phyloP scores from a whole-genome alignment of 495 filamentous ascomycete species.

The Penicillium desertorum region DNA sequence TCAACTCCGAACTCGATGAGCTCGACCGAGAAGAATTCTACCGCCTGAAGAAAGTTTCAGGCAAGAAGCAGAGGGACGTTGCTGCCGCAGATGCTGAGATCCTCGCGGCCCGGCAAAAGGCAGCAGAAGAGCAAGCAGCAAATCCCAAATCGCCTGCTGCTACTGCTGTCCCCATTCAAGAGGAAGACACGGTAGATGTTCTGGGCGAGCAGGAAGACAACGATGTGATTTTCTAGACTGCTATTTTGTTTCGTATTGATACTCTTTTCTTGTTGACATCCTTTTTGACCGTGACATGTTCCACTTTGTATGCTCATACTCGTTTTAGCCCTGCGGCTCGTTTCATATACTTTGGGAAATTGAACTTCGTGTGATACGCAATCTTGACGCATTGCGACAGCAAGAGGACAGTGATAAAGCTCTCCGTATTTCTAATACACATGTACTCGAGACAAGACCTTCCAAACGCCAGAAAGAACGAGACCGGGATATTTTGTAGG shows the following conservation, averaged over 20 bases:
- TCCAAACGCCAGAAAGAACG: conserved; percentile 39
- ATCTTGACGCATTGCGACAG: conserved; percentile 6
- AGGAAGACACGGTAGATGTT: conserved; percentile 59
- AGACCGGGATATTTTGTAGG: conserved; percentile 22
- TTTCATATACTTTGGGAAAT: conserved; percentile 14
- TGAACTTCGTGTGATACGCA: conserved; percentile 13
- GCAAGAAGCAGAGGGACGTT: conserved; percentile 85
- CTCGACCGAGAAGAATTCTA: conserved; percentile 98
- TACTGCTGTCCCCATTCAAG: conserved; percentile 18
- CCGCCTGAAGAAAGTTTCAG: conserved; percentile 95
- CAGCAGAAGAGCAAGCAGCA: conserved; percentile 38
- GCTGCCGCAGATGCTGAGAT: conserved; percentile 74
- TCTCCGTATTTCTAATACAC: conserved; percentile 26
- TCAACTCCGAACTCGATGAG: conserved; percentile 98
- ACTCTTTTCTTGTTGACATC: conserved; percentile 17
- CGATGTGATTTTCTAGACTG: conserved; percentile 86
- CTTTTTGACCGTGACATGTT: conserved; percentile 24
- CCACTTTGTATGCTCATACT: conserved; percentile 21
- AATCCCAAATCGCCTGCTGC: conserved; percentile 29
- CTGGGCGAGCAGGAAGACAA: conserved; percentile 84
- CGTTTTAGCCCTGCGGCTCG: conserved; percentile 9
- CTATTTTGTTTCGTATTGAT: conserved; percentile 11
- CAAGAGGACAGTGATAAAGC: conserved; percentile 9
- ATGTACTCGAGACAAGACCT: conserved; percentile 21
- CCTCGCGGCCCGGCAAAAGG: conserved; percentile 55